These are phyloP conservation scores for Penicillium sp. DNA, from an alignment of 2,329 filamentous ascomycete genomes.

Conservation along the genomic window DNA sequence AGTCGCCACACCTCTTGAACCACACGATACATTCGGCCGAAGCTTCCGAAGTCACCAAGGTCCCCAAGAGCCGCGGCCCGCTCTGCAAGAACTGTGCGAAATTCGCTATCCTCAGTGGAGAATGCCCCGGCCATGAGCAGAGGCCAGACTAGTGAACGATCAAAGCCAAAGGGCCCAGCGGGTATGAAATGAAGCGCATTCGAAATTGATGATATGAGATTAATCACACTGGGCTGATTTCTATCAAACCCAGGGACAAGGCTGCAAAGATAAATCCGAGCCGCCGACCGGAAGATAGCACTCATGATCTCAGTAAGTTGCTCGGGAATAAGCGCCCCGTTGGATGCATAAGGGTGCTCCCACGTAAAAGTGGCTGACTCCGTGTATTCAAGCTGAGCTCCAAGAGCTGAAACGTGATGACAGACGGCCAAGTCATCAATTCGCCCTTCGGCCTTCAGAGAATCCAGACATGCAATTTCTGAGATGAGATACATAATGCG, in stretches of 20 bases:
- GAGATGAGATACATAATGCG: slow-evolving; percentile 96
- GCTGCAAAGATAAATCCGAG: slow-evolving; percentile 94
- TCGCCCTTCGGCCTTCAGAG: slow-evolving; percentile 74
- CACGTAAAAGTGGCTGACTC: slow-evolving; percentile 61
- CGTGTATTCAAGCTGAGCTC: slow-evolving; percentile 75
- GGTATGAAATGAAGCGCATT: slow-evolving; percentile 50
- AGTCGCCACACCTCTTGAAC: slow-evolving; percentile 75
- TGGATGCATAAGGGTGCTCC: slow-evolving; percentile 51
- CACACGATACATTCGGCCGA: slow-evolving; percentile 73
- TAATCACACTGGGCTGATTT: slow-evolving; percentile 64
- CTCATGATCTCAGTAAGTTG: slow-evolving; percentile 86
- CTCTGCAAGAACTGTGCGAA: slow-evolving; percentile 72
- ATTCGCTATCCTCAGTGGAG: slow-evolving; percentile 39
- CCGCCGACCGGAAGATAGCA: slow-evolving; percentile 81
- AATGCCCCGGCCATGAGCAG: no score
- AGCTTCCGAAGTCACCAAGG: slow-evolving; percentile 69
- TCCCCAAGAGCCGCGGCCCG: slow-evolving; percentile 70
- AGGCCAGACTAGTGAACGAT: no score
- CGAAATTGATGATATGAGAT: slow-evolving; percentile 71
- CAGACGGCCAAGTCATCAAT: slow-evolving; percentile 76
- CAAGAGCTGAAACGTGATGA: slow-evolving; percentile 81
- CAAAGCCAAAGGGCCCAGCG: no score
- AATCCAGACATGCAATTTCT: slow-evolving; percentile 92
- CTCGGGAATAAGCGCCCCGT: slow-evolving; percentile 71
- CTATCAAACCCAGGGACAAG: slow-evolving; percentile 84